A percentile compares a stretch with the other conserved stretches of the same genome.
phyloP scores from a whole-genome alignment of 208 protist genomes.

The Novymonas esmeraldas region DNA sequence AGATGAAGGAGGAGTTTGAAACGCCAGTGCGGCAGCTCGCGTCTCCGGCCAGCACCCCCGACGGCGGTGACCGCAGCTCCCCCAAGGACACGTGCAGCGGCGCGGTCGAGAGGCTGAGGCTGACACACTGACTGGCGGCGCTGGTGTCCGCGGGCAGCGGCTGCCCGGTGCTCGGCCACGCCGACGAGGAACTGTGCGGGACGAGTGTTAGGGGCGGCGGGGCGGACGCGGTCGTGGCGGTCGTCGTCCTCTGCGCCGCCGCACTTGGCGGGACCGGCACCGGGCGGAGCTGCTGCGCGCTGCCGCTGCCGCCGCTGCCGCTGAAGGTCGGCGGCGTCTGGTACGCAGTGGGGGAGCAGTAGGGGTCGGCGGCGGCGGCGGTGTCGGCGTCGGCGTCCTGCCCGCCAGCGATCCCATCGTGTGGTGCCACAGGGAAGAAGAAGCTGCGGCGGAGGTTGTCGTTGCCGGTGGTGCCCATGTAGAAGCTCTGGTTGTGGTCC shows the following conservation, averaged over 20 bases:
- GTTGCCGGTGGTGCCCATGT: slow-evolving; percentile 29
- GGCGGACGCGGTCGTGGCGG: too few species aligned
- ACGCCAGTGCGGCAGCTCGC: neutral
- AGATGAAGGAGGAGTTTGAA: slow-evolving; percentile 18
- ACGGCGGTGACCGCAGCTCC: neutral
- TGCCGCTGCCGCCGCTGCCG: neutral
- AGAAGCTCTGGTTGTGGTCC: slow-evolving; percentile 36
- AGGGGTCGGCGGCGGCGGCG: slow-evolving; percentile 1
- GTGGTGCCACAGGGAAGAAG: slow-evolving; percentile 24
- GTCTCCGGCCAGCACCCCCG: neutral
- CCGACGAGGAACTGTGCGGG: neutral
- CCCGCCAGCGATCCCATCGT: neutral
- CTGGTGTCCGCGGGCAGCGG: neutral
- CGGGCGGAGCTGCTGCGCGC: neutral
- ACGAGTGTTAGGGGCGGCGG: too few species aligned
- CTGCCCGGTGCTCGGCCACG: neutral
- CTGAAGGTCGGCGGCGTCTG: neutral
- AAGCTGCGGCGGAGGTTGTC: slow-evolving; percentile 42
- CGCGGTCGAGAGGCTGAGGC: neutral
- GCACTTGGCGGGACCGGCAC: neutral
- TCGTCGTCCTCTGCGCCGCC: too few species aligned
- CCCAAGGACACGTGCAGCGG: neutral
- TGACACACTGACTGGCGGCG: neutral
- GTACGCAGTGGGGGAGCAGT: slow-evolving; percentile 20
- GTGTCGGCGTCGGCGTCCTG: neutral